These are phyloP conservation scores for Rehmannia glutinosa DNA, from an alignment of 257 asterid genomes.

Conservation along the genomic window DNA sequence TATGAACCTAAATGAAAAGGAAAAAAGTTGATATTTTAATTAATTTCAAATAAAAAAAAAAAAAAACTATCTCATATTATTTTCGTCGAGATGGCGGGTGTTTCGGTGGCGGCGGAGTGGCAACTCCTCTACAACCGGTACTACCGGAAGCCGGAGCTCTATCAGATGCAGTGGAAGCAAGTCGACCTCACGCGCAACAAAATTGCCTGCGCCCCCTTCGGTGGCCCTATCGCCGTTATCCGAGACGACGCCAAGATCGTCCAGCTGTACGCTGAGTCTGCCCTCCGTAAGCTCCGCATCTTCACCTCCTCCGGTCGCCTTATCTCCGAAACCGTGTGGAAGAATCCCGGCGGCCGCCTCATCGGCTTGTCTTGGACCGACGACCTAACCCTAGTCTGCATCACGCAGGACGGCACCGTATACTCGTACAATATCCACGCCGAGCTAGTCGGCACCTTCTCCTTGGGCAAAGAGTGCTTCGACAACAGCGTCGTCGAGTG, in stretches of 20 bases:
- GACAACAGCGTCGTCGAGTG: conserved; percentile 77
- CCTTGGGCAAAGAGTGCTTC: conserved; percentile 65
- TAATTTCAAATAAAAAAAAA: not conserved
- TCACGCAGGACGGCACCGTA: conserved; percentile 86
- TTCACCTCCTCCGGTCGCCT: conserved; percentile 84
- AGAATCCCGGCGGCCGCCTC: conserved; percentile 82
- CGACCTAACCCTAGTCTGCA: conserved; percentile 68
- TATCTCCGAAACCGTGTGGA: conserved; percentile 80
- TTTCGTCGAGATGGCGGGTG: conserved; percentile 60
- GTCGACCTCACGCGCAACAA: conserved; percentile 91
- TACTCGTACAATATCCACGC: conserved; percentile 71
- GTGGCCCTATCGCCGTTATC: conserved; percentile 90
- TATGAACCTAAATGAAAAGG: not conserved
- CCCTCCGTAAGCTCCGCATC: conserved; percentile 85
- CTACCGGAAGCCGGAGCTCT: conserved; percentile 91
- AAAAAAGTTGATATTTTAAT: not conserved
- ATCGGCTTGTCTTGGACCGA: conserved; percentile 89
- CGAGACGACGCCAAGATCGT: conserved; percentile 95
- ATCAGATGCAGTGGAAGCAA: conserved; percentile 91
- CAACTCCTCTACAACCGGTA: conserved; percentile 85
- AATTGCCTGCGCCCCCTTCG: conserved; percentile 91
- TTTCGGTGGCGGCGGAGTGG: conserved; percentile 98
- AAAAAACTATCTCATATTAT: not conserved
- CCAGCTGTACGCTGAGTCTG: conserved; percentile 90
- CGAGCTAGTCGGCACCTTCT: conserved; percentile 54